A percentile compares a stretch with the other conserved stretches of the same genome.
Conservation (phyloP, 208 protist genomes). For the Angomonas ambiguus region DNA sequence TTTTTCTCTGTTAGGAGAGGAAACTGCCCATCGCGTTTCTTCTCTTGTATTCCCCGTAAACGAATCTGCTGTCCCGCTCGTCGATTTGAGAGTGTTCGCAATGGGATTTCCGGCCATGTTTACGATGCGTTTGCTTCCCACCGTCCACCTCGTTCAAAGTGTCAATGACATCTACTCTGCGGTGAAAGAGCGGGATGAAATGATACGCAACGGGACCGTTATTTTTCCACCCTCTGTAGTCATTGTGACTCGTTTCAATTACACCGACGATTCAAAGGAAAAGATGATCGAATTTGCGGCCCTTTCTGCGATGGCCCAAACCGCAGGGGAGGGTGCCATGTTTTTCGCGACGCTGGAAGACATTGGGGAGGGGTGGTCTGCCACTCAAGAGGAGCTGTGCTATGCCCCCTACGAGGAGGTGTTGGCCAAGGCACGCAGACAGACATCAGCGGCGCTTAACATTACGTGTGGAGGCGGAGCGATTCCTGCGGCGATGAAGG, state of each 20-base stretch:
- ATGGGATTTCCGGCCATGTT: conserved; percentile 33
- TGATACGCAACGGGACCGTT: background rate
- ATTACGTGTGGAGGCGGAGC: background rate
- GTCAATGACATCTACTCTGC: conserved; percentile 12
- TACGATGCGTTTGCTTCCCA: conserved; percentile 24
- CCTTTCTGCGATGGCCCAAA: background rate
- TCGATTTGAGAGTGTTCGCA: conserved; percentile 8
- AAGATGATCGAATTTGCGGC: background rate
- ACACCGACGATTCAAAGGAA: background rate
- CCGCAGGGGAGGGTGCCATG: background rate
- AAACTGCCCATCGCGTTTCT: background rate
- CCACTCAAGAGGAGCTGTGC: background rate
- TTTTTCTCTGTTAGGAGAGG: background rate
- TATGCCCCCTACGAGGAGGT: background rate
- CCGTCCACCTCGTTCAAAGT: conserved; percentile 26
- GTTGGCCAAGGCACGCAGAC: background rate
- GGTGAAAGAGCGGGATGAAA: conserved; percentile 9
- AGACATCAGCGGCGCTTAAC: background rate
- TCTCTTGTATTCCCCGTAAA: background rate
- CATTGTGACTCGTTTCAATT: background rate
- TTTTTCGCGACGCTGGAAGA: background rate
- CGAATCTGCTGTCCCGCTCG: background rate
- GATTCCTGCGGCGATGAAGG: background rate
- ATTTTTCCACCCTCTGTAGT: background rate
- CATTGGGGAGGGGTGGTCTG: background rate